A percentile compares a stretch with the other conserved stretches of the same genome.
Evolutionary conservation across 78 protist species (phyloP).

Genomic region (Dictyostelium intermedium): DNA sequence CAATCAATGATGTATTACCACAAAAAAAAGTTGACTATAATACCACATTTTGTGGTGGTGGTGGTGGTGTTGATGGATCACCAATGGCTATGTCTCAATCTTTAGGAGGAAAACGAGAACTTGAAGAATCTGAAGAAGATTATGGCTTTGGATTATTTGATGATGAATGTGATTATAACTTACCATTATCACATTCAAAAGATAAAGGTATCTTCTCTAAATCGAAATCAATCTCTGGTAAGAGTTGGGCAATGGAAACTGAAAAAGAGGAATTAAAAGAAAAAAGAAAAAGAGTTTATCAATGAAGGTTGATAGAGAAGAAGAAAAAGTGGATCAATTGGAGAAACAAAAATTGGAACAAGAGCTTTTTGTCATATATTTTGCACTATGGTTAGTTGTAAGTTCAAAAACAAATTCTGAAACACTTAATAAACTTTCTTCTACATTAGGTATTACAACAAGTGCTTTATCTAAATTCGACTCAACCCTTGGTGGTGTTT

Average conservation of each 20-base stretch:
- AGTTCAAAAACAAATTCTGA: not conserved
- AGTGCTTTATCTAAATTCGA: not conserved
- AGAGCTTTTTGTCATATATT: no score
- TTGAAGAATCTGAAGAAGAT: not conserved
- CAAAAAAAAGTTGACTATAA: no score
- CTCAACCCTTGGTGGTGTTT: not conserved
- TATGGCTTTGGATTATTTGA: not conserved
- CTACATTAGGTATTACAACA: not conserved
- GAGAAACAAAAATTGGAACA: not conserved
- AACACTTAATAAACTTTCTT: not conserved
- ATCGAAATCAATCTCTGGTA: not conserved
- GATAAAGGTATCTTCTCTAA: not conserved
- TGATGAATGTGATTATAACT: not conserved
- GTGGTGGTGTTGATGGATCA: no score
- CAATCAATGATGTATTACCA: no score
- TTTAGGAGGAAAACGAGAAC: not conserved
- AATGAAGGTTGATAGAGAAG: not conserved
- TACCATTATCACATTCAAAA: not conserved
- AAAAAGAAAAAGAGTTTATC: not conserved
- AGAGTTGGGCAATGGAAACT: not conserved
- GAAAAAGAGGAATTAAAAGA: not conserved
- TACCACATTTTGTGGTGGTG: no score
- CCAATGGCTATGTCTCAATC: no score
- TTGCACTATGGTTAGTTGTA: not conserved
- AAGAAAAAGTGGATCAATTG: not conserved